Evolutionary conservation across 352 stramenopile genomes (phyloP).

Genomic region (Globisporangium cystogenes): DNA sequence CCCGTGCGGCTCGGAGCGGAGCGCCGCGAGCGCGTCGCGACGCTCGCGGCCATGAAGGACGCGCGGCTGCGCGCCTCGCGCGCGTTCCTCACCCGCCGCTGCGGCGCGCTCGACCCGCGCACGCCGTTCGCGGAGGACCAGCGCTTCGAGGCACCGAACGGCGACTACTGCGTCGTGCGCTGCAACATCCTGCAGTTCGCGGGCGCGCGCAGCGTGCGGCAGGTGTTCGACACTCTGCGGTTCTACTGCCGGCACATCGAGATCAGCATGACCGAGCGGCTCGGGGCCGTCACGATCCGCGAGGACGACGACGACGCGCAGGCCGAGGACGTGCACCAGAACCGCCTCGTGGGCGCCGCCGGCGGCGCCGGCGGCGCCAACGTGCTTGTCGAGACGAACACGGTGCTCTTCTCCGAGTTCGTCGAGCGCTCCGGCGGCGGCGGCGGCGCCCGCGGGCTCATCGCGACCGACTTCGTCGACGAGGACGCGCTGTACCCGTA

Average conservation of each 20-base stretch:
- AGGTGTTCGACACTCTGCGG: conserved; percentile 30
- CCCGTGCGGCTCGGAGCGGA: conserved; percentile 1
- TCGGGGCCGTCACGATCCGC: conserved; percentile 35
- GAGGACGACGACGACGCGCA: conserved; percentile 36
- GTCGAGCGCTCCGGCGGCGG: conserved; percentile 19
- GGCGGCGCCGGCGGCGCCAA: conserved; percentile 5
- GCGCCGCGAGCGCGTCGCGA: conserved; percentile 2
- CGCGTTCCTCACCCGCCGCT: conserved; percentile 21
- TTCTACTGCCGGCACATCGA: conserved; percentile 37
- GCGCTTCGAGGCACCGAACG: conserved; percentile 34
- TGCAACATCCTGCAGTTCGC: conserved; percentile 47
- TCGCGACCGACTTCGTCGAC: conserved; percentile 31
- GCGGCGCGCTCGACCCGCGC: conserved; percentile 4
- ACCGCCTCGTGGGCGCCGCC: conserved; percentile 22
- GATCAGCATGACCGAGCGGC: conserved; percentile 37
- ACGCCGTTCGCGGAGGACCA: conserved; percentile 20
- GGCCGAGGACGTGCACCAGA: conserved; percentile 19
- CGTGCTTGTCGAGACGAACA: conserved; percentile 31
- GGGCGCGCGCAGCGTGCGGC: conserved; percentile 17
- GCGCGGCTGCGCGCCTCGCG: conserved; percentile 18
- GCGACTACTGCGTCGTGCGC: conserved; percentile 41
- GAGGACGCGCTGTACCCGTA: conserved; percentile 41
- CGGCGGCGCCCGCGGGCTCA: conserved; percentile 19
- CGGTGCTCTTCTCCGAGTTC: conserved; percentile 28
- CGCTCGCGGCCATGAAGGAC: conserved; percentile 16